Evolutionary conservation across 164 flowering plant species (phyloP), one percentile per base, ranked within the genome.

Genomic region (Pachysandra terminalis): DNA sequence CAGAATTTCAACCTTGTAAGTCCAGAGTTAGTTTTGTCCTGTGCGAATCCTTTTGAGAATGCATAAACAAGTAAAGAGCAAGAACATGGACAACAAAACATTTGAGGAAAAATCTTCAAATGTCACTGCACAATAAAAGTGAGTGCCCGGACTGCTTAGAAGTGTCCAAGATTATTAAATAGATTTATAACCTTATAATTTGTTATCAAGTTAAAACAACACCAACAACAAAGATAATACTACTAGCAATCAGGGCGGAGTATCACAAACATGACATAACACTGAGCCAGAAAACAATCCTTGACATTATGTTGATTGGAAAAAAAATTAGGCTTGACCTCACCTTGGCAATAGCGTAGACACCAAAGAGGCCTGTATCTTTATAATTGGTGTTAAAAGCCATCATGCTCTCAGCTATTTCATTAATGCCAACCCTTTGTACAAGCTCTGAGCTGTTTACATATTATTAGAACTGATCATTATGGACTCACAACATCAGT

Each of bases 341-440:
- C 69, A 96, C 99, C 99, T 93, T 88, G 24, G 98, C 98, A 78
- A 82, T 79, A 67, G 97, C 98, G 81, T 93, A 91, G 67, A 96
- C 90, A 75, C 96, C 96, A 78, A 90, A 90, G 1, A 90, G 78
- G 49, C 96, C 87, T 67, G 85, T 80, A 67, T 81, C 87, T 52
- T 78, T 81, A 45, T 83, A 83, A 69, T 83, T 83, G 64, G 85
- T 83, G 75, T 83, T 83, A 75, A 83, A 83, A 48, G 87, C 82
- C 81, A 80, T 81, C 74, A 81, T 69, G 79, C 81, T 87, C 70
- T 90, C 96, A 24, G 96, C 96, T 63, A 90, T 73, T 67, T 96
- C 99, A 84, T 90, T 86, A 24, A 90, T 90, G 37, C 77, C 90
- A 79, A 93, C 83, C 81, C 90, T 88, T 73, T 96, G 98, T 19